Percentiles rank a stretch among this genome's conserved stretches.
Conservation (phyloP, 371 early-diverging fungal genomes). For the Fennellomyces sp. region DNA sequence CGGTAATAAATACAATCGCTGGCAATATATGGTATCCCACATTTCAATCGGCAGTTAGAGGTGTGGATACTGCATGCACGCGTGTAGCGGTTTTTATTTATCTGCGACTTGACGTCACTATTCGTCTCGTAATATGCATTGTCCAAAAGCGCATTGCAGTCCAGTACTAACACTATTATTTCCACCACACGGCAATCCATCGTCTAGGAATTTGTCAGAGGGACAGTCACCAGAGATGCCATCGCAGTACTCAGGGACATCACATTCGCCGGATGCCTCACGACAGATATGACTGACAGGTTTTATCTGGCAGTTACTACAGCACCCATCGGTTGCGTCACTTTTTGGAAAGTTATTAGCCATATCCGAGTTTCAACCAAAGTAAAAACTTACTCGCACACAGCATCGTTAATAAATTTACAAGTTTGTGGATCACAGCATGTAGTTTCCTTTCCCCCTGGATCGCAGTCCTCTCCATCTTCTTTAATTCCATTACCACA, state of each 20-base stretch:
- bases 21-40: too few species aligned
- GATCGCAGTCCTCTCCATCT: constrained; percentile 91
- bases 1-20: too few species aligned
- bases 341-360: too few species aligned
- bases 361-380: too few species aligned
- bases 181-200: constrained; percentile 75
- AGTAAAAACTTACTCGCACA: constrained; percentile 62
- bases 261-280: constrained; percentile 76
- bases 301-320: constrained; percentile 72
- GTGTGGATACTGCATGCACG: constrained; percentile 52
- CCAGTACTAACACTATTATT: not conserved
- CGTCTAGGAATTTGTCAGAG: constrained; percentile 57
- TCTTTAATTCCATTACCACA: constrained; percentile 96
- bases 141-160: constrained; percentile 81
- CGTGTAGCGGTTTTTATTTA: constrained; percentile 36
- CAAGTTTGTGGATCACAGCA: constrained; percentile 87
- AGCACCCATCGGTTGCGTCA: constrained; percentile 84
- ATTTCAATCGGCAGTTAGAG: constrained; percentile 57
- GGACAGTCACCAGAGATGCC: constrained; percentile 80
- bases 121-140: constrained; percentile 86
- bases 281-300: constrained; percentile 74
- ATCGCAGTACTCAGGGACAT: constrained; percentile 78
- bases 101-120: constrained; percentile 75
- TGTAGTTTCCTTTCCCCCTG: constrained; percentile 68
- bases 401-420: constrained; percentile 74